Percentiles rank a stretch among this genome's conserved stretches.
Conservation (phyloP, 768 basidiomycete species). For the Suillus variegatus region DNA sequence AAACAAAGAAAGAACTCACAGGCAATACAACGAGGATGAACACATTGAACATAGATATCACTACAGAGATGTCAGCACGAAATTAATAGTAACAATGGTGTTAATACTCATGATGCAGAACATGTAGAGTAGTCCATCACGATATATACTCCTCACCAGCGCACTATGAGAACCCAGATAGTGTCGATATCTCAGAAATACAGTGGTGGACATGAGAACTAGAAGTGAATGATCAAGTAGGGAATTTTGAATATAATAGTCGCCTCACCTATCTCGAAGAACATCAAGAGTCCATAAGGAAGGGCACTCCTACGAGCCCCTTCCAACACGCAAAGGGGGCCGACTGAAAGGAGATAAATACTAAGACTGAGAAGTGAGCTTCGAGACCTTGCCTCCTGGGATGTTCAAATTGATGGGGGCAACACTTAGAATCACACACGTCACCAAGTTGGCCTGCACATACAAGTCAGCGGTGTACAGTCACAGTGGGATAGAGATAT, state of each 20-base stretch:
- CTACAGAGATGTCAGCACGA: not conserved
- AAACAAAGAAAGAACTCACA: not conserved
- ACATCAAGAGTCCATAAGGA: slow-evolving; percentile 7
- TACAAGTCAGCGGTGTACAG: not conserved
- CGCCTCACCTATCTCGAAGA: slow-evolving; percentile 11
- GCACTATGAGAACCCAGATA: not conserved
- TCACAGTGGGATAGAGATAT: not conserved
- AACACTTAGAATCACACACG: not conserved
- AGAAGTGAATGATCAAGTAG: not conserved
- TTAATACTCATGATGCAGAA: not conserved
- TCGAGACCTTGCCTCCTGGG: not conserved
- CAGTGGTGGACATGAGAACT: slow-evolving; percentile 6
- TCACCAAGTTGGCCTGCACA: not conserved
- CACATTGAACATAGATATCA: not conserved
- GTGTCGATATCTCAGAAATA: slow-evolving; percentile 6
- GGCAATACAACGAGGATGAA: not conserved
- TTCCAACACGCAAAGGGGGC: slow-evolving; percentile 1
- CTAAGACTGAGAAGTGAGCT: not conserved
- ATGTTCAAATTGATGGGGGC: not conserved
- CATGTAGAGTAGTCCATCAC: slow-evolving; percentile 3
- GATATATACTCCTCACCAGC: not conserved
- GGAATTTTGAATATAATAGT: not conserved
- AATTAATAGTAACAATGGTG: not conserved
- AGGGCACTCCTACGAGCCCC: slow-evolving; percentile 1
- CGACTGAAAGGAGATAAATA: not conserved